Conservation (phyloP, 2,329 filamentous ascomycete genomes). For the Aspergillus versicolor region DNA sequence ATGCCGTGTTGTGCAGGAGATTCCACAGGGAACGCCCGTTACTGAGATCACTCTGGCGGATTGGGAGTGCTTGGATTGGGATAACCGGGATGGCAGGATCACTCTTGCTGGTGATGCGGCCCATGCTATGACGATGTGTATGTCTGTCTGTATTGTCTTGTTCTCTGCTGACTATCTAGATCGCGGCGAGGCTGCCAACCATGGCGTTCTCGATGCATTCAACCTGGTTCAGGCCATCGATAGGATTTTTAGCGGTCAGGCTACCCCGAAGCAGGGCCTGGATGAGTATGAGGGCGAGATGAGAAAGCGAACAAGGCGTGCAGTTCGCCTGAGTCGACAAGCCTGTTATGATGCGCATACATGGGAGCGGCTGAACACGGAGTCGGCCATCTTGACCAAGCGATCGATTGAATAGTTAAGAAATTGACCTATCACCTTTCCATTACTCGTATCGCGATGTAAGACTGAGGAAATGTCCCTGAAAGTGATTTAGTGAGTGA, state of each 20-base stretch:
- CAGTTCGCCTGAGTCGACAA: constrained; percentile 34
- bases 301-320: constrained; percentile 27
- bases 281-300: constrained; percentile 33
- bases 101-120: constrained; percentile 33
- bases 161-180: constrained; percentile 15
- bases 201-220: constrained; percentile 31
- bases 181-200: constrained; percentile 35
- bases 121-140: constrained; percentile 36
- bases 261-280: constrained; percentile 16
- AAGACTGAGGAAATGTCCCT: too few relatives aligned
- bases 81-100: constrained; percentile 28
- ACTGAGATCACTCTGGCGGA: constrained; percentile 29
- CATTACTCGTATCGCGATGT: too few relatives aligned
- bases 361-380: constrained; percentile 27
- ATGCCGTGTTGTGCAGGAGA: constrained; percentile 20
- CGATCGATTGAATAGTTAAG: constrained; percentile 6
- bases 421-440: too few relatives aligned
- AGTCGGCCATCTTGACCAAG: constrained; percentile 30
- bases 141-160: not conserved
- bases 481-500: too few relatives aligned
- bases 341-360: constrained; percentile 37
- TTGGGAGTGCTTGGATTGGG: constrained; percentile 31
- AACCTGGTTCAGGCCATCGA: constrained; percentile 19
- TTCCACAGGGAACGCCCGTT: constrained; percentile 28
- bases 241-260: constrained; percentile 10